Conservation (phyloP, 2,329 filamentous ascomycete genomes). For the Cercospora sp. region DNA sequence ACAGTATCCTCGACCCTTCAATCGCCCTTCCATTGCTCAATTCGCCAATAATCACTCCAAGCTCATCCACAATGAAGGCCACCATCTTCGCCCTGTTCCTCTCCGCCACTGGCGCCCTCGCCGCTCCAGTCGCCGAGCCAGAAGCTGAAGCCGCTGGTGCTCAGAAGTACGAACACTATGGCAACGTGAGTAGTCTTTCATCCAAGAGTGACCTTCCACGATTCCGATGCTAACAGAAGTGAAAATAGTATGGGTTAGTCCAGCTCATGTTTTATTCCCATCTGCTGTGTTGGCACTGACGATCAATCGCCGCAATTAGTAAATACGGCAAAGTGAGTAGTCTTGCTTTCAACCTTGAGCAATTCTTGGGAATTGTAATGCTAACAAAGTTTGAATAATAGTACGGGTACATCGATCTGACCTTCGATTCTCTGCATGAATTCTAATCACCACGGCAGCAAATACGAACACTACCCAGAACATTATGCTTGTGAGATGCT, state of each 20-base stretch:
- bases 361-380: background rate
- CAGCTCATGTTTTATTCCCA: background rate
- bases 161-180: background rate
- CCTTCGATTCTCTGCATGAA: too few species aligned
- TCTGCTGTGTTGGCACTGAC: background rate
- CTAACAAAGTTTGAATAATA: background rate
- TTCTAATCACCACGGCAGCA: background rate
- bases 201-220: background rate
- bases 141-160: conserved; percentile 15
- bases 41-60: background rate
- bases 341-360: background rate
- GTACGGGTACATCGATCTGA: background rate
- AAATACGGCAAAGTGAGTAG: background rate
- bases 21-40: background rate
- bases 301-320: background rate
- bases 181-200: background rate
- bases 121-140: conserved; percentile 16
- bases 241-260: background rate
- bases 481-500: conserved; percentile 6
- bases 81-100: conserved; percentile 20
- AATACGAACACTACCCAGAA: conserved; percentile 11
- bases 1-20: background rate
- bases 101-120: conserved; percentile 17
- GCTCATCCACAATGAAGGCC: conserved; percentile 22
- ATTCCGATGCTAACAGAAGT: background rate